Evolutionary conservation across 306 rosid species (phyloP), one percentile per base, ranked within the genome.

Genomic region (Glycine soja): DNA sequence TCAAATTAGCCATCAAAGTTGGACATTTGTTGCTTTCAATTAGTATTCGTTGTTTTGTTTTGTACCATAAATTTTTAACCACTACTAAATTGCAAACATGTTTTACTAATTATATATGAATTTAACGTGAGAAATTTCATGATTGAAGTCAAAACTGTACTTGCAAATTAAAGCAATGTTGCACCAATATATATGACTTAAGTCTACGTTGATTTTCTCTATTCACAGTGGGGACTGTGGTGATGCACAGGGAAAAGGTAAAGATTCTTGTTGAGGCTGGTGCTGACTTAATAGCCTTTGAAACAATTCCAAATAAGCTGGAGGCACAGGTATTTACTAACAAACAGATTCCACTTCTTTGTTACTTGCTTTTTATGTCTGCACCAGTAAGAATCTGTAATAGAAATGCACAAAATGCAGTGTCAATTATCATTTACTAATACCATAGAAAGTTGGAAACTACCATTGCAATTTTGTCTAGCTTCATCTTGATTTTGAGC

Each of bases 271-370:
- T 87, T 4, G 87, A 81, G 34, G 85, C 97, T 0, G 97, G 97
- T 45, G 95, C 97, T 13, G 97, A 95, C 65, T 73, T 95, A 14
- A 89, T 95, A 70, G 98, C 98, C 6, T 92, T 95, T 59, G 98
- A 95, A 86, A 95, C 97, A 40, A 95, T 82, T 57, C 99, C 97
- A 32, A 95, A 90, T 83, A 90, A 85, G 86, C 57, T 93, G 40
- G 97, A 95, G 72, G 95, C 99, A 11, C 70, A 90, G 89, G 98
- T 94, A 85, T 38, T 61, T 63, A 57, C 70, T 19, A 19, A 3
- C 42, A 24, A 30, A 8, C 67, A 24, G 42, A 61, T 1, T 58
- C 30, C 32, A 19, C 19, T 24, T 19, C 66, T 42, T 67, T 45
- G 64, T 57, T 56, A 16, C 62, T 65, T 63, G 1, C 10, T 13